Base-by-base conservation (phyloP, 2,329 filamentous ascomycete genomes). In the Neospermospora avenae region DNA sequence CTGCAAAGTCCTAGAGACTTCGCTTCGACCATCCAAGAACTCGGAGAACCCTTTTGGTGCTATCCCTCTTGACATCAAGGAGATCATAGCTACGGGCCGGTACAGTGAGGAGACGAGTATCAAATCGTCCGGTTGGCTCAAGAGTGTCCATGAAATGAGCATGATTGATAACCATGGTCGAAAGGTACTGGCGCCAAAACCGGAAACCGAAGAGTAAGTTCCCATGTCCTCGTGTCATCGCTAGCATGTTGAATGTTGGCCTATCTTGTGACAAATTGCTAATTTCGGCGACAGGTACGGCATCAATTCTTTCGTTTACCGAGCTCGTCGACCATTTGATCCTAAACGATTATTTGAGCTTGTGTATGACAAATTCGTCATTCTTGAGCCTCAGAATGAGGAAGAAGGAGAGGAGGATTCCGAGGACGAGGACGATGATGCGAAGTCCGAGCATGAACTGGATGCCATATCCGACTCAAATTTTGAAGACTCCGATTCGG, bases 261-360 rank as follows among this genome's bases (percentile, higher is more conserved):
- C 28, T 31, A 31, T 31, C 5, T 10, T 31, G 11, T 31, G 28
- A 13, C 8, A 1, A 20, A 3, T 4, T 25, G 18, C 35, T 52
- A 22, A 52, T 13, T 3, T 4, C 16, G 34, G 13, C 39, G 5
- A 28, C 48, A 80, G 77, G 63, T 90, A 90, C 68, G 86, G 85
- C 7, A 86, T 91, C 11, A 81, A 84, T 37, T 90, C 84, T 69
- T 89, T 89, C 65, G 84, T 91, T 13, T 91, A 91, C 70, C 77
- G 79, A 0, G 81, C 84, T 0, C 77, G 82, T 7, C 76, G 81
- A 0, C 84, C 84, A 6, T 78, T 78, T 55, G 74, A 77, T 52
- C 73, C 76, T 3, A 73, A 74, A 34, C 67, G 71, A 3, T 65
- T 78, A 14, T 77, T 76, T 59, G 67, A 70, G 24, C 68, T 78